These are phyloP conservation scores for Zarea fungicola DNA, from an alignment of 2,329 filamentous ascomycete genomes.

Conservation along the genomic window DNA sequence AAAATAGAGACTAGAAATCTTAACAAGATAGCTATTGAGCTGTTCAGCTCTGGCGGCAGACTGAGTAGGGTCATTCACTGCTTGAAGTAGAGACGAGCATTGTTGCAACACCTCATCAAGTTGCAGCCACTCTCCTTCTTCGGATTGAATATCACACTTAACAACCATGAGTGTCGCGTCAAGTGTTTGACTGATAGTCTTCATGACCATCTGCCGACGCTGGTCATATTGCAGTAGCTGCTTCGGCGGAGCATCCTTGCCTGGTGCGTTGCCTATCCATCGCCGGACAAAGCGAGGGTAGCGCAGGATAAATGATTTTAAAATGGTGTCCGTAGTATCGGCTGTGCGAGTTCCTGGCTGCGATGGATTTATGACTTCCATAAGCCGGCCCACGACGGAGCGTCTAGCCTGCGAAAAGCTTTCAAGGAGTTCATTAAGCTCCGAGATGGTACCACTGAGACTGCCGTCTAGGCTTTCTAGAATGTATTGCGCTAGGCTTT, in stretches of 20 bases:
- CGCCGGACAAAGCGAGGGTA: slow-evolving; percentile 56
- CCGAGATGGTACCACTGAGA: slow-evolving; percentile 52
- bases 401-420: slow-evolving; percentile 52
- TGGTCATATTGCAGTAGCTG: slow-evolving; percentile 58
- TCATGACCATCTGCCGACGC: slow-evolving; percentile 46
- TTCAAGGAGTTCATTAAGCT: slow-evolving; percentile 56
- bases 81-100: slow-evolving; percentile 48
- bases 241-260: slow-evolving; percentile 47
- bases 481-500: slow-evolving; percentile 42
- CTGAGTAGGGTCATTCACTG: slow-evolving; percentile 38
- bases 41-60: slow-evolving; percentile 27
- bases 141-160: slow-evolving; percentile 47
- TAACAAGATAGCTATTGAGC: slow-evolving; percentile 50
- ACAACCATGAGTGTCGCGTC: slow-evolving; percentile 55
- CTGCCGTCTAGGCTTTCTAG: slow-evolving; percentile 52
- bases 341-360: slow-evolving; percentile 14
- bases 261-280: slow-evolving; percentile 56
- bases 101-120: slow-evolving; percentile 55
- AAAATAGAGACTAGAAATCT: slow-evolving; percentile 68
- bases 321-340: slow-evolving; percentile 28
- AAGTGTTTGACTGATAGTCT: slow-evolving; percentile 51
- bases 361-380: slow-evolving; percentile 22
- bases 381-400: slow-evolving; percentile 46
- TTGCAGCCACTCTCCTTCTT: slow-evolving; percentile 45
- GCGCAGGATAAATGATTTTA: slow-evolving; percentile 52